Base-by-base conservation (phyloP, 306 rosid species). In the Fagus crenata region DNA sequence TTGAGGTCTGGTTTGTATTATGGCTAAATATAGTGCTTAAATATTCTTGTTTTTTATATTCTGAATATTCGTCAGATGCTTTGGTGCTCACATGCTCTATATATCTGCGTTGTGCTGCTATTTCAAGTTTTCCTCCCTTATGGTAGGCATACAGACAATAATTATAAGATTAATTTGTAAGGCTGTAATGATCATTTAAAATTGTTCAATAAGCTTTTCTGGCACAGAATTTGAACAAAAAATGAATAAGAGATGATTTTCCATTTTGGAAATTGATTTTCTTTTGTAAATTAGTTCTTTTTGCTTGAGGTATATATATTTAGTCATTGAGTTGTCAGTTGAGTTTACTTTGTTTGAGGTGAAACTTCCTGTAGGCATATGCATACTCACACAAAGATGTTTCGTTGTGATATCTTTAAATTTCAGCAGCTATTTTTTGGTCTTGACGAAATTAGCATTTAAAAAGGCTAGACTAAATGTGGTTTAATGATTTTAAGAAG, bases 1-100 rank as follows among this genome's bases (percentile, higher is more conserved):
- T 59, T 81, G 93, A 90, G 98, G 97, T 93, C 58, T 75, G 90
- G 75, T 84, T 85, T 89, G 71, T 74, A 60, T 61, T 61, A 46
- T 58, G 75, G 77, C 78, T 68, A 73, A 74, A 53, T 81, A 8
- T 63, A 76, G 6, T 68, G 35, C 58, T 71, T 74, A 14, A 76
- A 49, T 35, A 69, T 69, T 65, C 4, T 71, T 77, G 64, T 53
- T 64, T 73, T 4, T 17, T 36, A 28, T 71, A 14, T 51, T 60
- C 67, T 61, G 46, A 33, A 53, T 61, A 8, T 49, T 43, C 60
- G 5, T 8, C 4, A 12, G 69, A 69, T 43, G 69, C 15, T 8
- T 61, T 61, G 73, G 35, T 5, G n/a, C 67, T 63, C 33, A 28
- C 37, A n/a, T 71, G 41, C 17, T 3, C 28, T 39, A 61, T 46